These are phyloP conservation scores for Neonectria faginata DNA, from an alignment of 2,329 filamentous ascomycete species.

Conservation along the genomic window DNA sequence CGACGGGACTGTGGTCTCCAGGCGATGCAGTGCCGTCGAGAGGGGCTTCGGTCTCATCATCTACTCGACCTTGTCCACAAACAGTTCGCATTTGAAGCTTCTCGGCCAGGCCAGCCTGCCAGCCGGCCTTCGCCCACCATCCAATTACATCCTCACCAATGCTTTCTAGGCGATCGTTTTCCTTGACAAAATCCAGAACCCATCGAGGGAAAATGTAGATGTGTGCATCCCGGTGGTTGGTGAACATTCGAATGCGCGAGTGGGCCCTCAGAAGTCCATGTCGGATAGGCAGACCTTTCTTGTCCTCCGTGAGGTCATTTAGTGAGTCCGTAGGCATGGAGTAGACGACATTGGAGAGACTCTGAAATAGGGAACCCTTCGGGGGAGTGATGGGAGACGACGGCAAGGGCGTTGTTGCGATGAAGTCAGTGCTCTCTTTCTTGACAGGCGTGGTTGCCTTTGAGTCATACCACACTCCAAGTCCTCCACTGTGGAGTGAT, in stretches of 20 bases:
- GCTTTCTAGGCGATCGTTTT: conserved; percentile 85
- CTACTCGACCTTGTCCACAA: conserved; percentile 55
- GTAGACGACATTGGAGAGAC: conserved; percentile 83
- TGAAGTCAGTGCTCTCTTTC: conserved; percentile 92
- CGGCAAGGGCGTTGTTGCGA: conserved; percentile 79
- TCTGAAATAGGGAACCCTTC: conserved; percentile 72
- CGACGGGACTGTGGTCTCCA: conserved; percentile 38
- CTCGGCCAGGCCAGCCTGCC: conserved; percentile 83
- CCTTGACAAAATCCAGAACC: conserved; percentile 85
- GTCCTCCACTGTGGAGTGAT: conserved; percentile 74
- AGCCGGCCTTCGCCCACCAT: conserved; percentile 95
- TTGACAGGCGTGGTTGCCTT: conserved; percentile 81
- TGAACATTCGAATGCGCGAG: conserved; percentile 82
- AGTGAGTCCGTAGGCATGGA: conserved; percentile 90
- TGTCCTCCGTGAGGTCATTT: conserved; percentile 83
- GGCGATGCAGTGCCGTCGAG: conserved; percentile 47
- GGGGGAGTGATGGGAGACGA: conserved; percentile 57
- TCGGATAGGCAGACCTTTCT: conserved; percentile 78
- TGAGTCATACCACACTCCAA: conserved; percentile 93
- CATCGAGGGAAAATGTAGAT: conserved; percentile 95
- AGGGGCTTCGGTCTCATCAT: conserved; percentile 53
- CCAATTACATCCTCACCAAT: conserved; percentile 92
- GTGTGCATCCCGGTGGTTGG: conserved; percentile 88
- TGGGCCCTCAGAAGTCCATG: conserved; percentile 81
- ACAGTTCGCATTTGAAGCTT: conserved; percentile 81